phyloP scores from a whole-genome alignment of 1,284 basidiomycete genomes.

The Marasmius oreades region DNA sequence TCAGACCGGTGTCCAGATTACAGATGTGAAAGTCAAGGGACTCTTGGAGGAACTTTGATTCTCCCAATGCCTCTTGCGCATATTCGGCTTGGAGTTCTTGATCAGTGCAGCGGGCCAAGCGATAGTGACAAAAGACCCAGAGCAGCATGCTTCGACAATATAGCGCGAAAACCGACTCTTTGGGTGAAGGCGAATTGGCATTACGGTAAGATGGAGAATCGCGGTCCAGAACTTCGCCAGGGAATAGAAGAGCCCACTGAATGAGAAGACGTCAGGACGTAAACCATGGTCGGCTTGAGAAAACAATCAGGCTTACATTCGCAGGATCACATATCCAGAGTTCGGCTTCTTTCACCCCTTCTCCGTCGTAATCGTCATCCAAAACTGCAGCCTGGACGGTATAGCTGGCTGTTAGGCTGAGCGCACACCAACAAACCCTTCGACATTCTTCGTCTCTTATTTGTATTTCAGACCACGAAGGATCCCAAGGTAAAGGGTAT shows the following conservation, averaged over 20 bases:
- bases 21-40: slow-evolving; percentile 64
- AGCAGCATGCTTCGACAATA: slow-evolving; percentile 77
- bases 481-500: slow-evolving; percentile 58
- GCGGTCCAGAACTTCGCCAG: slow-evolving; percentile 57
- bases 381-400: slow-evolving; percentile 65
- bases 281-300: slow-evolving; percentile 11
- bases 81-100: slow-evolving; percentile 51
- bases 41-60: slow-evolving; percentile 61
- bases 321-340: slow-evolving; percentile 59
- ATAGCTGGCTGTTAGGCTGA: slow-evolving; percentile 62
- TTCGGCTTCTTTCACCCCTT: slow-evolving; percentile 38
- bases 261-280: slow-evolving; percentile 10
- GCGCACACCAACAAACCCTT: slow-evolving; percentile 69
- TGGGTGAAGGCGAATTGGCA: slow-evolving; percentile 44
- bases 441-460: slow-evolving; percentile 65
- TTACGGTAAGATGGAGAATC: slow-evolving; percentile 35
- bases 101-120: slow-evolving; percentile 36
- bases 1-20: slow-evolving; percentile 59
- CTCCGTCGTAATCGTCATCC: slow-evolving; percentile 26
- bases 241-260: slow-evolving; percentile 37
- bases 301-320: slow-evolving; percentile 46
- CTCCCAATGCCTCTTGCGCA: slow-evolving; percentile 55
- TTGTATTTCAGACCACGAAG: slow-evolving; percentile 48
- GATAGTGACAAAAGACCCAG: slow-evolving; percentile 63
- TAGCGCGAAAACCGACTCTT: slow-evolving; percentile 74